Percentiles rank a stretch among this genome's conserved stretches.
phyloP scores from a whole-genome alignment of 805 yeast species.

The Lachancea dasiensis region DNA sequence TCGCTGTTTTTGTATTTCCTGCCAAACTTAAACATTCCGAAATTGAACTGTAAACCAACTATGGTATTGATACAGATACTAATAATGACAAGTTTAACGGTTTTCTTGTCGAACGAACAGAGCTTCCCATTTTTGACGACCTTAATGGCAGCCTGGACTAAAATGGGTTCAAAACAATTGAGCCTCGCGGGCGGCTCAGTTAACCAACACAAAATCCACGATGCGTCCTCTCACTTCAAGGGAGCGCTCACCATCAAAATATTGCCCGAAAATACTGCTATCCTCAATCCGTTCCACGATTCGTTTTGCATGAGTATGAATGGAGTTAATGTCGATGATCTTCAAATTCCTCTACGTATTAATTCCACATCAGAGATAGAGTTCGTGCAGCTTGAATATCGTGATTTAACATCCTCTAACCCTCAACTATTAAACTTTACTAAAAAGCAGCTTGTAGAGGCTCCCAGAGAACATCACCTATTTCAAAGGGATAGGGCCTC shows the following conservation, averaged over 20 bases:
- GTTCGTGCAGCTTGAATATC: slow-evolving; percentile 56
- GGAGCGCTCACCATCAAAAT: slow-evolving; percentile 84
- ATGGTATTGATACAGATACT: slow-evolving; percentile 45
- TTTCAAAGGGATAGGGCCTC: slow-evolving; percentile 14
- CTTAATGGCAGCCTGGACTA: slow-evolving; percentile 40
- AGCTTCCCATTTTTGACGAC: slow-evolving; percentile 42
- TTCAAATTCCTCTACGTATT: slow-evolving; percentile 60
- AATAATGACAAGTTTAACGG: slow-evolving; percentile 42
- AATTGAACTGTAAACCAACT: slow-evolving; percentile 58
- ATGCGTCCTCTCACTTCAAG: slow-evolving; percentile 52
- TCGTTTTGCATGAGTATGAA: slow-evolving; percentile 53
- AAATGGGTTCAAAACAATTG: slow-evolving; percentile 40
- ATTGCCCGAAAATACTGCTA: slow-evolving; percentile 86
- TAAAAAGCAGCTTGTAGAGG: slow-evolving; percentile 46
- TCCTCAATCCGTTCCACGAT: slow-evolving; percentile 67
- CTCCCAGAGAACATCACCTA: slow-evolving; percentile 16
- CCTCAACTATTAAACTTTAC: slow-evolving; percentile 48
- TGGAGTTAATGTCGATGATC: slow-evolving; percentile 26
- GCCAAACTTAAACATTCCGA: slow-evolving; percentile 72
- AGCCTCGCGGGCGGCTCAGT: slow-evolving; percentile 48
- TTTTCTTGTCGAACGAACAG: slow-evolving; percentile 48
- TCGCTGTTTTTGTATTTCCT: slow-evolving; percentile 62
- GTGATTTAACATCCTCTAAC: slow-evolving; percentile 48
- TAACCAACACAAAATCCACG: slow-evolving; percentile 20
- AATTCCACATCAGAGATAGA: slow-evolving; percentile 75